phyloP scores from a whole-genome alignment of 164 flowering plant species.

The Malania oleifera region DNA sequence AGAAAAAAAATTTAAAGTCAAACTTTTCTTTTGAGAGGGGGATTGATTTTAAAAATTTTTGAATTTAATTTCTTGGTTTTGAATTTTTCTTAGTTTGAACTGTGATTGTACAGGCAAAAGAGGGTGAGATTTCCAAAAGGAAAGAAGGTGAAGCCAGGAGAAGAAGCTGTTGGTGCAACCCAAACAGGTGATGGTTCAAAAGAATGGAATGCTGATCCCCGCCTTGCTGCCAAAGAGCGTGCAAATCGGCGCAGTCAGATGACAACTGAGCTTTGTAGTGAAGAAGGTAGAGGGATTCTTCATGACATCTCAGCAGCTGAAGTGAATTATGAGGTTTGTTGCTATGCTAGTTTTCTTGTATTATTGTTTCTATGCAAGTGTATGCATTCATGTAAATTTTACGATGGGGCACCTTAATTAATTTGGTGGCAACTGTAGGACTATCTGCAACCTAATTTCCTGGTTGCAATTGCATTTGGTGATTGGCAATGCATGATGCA shows the following conservation, averaged over 20 bases:
- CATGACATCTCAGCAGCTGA: slow-evolving; percentile 50
- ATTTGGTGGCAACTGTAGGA: no score
- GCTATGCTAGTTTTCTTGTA: neutral
- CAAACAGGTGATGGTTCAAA: slow-evolving; percentile 17
- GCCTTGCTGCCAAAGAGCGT: slow-evolving; percentile 65
- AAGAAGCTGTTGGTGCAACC: slow-evolving; percentile 17
- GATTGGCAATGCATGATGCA: no score
- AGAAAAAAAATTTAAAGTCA: no score
- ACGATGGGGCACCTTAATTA: no score
- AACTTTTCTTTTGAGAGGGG: no score
- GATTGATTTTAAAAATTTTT: neutral
- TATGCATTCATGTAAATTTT: neutral
- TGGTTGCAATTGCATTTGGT: no score
- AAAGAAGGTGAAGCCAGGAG: slow-evolving; percentile 58
- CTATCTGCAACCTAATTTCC: no score
- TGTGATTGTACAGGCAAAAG: slow-evolving; percentile 45
- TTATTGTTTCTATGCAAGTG: neutral
- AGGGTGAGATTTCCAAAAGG: slow-evolving; percentile 79
- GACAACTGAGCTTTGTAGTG: slow-evolving; percentile 38
- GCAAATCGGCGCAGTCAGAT: slow-evolving; percentile 45
- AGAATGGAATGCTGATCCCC: slow-evolving; percentile 33
- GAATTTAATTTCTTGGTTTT: neutral
- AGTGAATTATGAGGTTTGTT: slow-evolving; percentile 59
- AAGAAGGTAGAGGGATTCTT: slow-evolving; percentile 27
- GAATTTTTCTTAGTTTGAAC: neutral